Base-by-base conservation (phyloP, 1,139 yeast genomes). In the Komagataea norvegica region DNA sequence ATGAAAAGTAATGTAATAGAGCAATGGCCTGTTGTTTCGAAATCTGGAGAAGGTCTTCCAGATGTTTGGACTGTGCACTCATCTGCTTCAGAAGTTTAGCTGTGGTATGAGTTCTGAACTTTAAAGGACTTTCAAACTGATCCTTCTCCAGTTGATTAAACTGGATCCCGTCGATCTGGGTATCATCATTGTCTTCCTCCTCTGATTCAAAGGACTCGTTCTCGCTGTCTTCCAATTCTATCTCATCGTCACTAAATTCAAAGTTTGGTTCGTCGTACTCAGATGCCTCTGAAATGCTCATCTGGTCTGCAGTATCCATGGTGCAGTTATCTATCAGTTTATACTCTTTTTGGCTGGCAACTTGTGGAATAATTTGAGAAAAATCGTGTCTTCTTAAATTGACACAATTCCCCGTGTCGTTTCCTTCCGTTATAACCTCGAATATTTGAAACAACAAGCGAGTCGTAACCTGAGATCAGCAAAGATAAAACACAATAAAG, bases 1-100 rank as follows among this genome's bases (percentile, higher is more conserved):
- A 87, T 34, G 72, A 70, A 56, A 68, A 80, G 40, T 65, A 59
- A 36, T 81, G 77, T 29, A 86, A 64, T 55, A 88, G 60, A 3
- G 77, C 59, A 18, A 77, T 56, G 10, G 75, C 73, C 37, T 67
- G 70, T 8, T 62, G 60, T 8, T 59, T 46, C 32, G 72, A 59
- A 8, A 64, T 40, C 6, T 60, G 59, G 39, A 67, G 37, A 54
- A 72, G 44, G 52, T 49, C 49, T 4, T 59, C 47, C 5, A 65
- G 56, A 14, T 48, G 31, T 2, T 35, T 22, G 2, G 54, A 41
- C 23, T 43, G 46, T 14, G 25, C 34, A 8, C 38, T 43, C 48
- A 45, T 45, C 29, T 21, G 36, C 9, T 26, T 33, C 48, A 41
- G 46, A 45, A 33, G 51, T 38, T 46, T 57, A 37, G 24, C 32